Evolutionary conservation across 2,329 filamentous ascomycete genomes (phyloP).

Genomic region (Aspergillus texensis): DNA sequence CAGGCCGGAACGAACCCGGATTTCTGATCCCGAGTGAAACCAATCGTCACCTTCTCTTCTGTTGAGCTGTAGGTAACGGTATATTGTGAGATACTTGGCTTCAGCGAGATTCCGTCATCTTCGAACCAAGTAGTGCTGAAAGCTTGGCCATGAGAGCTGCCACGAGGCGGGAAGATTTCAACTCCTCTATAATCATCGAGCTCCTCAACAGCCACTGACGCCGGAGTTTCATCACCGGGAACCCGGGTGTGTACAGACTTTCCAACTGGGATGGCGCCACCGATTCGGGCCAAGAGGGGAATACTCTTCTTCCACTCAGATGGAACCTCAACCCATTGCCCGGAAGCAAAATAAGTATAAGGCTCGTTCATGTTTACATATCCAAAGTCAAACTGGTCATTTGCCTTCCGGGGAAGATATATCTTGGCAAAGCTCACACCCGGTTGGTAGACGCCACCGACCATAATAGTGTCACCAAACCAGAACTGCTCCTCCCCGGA

Average conservation of each 20-base stretch:
- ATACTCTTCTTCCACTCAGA: conserved; percentile 59
- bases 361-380: conserved; percentile 66
- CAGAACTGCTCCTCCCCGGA: conserved; percentile 72
- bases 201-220: conserved; percentile 41
- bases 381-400: conserved; percentile 53
- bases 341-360: conserved; percentile 59
- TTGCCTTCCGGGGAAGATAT: conserved; percentile 60
- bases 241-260: conserved; percentile 55
- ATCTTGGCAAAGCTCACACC: conserved; percentile 57
- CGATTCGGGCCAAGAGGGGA: conserved; percentile 58
- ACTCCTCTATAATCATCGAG: conserved; percentile 59
- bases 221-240: conserved; percentile 53
- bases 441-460: conserved; percentile 69
- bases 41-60: conserved; percentile 47
- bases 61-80: conserved; percentile 50
- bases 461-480: conserved; percentile 67
- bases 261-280: conserved; percentile 57
- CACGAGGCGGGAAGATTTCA: conserved; percentile 59
- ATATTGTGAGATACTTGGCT: conserved; percentile 46
- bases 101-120: conserved; percentile 58
- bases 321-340: conserved; percentile 56
- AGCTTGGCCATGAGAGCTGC: conserved; percentile 40
- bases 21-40: conserved; percentile 42
- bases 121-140: conserved; percentile 56
- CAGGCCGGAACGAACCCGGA: conserved; percentile 53